Evolutionary conservation across 768 basidiomycete species (phyloP).

Genomic region (Lentinus brumalis): DNA sequence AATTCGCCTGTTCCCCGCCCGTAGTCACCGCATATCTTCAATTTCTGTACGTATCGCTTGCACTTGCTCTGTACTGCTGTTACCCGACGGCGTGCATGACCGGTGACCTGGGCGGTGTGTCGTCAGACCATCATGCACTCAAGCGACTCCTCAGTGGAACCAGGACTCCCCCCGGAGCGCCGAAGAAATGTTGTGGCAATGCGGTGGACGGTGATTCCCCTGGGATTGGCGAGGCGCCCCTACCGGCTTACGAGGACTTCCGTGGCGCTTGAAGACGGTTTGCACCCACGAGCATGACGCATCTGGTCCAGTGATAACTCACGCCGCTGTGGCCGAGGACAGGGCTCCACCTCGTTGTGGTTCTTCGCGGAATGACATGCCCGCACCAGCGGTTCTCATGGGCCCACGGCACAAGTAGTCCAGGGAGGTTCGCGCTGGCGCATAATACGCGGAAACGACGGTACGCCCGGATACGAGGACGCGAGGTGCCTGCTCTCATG

Average conservation of each 20-base stretch:
- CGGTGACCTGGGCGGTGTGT: background rate
- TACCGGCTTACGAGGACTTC: background rate
- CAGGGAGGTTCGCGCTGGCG: background rate
- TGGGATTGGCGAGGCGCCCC: background rate
- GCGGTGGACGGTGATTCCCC: background rate
- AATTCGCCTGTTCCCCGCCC: background rate
- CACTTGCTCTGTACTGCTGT: conserved; percentile 15
- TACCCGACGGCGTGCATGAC: conserved; percentile 9
- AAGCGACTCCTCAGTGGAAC: background rate
- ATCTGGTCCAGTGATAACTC: conserved; percentile 4
- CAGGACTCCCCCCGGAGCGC: conserved; percentile 2
- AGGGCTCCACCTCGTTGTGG: background rate
- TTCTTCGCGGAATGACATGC: background rate
- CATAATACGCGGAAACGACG: background rate
- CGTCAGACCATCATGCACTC: background rate
- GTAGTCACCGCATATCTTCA: background rate
- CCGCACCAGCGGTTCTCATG: background rate
- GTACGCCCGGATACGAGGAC: conserved; percentile 8
- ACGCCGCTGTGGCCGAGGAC: conserved; percentile 1
- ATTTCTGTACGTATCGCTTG: conserved; percentile 14
- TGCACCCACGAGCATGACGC: conserved; percentile 5
- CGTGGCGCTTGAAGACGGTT: conserved; percentile 1
- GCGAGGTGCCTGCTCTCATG: background rate
- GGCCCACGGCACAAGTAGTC: background rate
- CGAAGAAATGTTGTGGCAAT: background rate